Evolutionary conservation across 805 yeast species (phyloP), one percentile per base, ranked within the genome.

Genomic region (Yamadazyma scolyti): DNA sequence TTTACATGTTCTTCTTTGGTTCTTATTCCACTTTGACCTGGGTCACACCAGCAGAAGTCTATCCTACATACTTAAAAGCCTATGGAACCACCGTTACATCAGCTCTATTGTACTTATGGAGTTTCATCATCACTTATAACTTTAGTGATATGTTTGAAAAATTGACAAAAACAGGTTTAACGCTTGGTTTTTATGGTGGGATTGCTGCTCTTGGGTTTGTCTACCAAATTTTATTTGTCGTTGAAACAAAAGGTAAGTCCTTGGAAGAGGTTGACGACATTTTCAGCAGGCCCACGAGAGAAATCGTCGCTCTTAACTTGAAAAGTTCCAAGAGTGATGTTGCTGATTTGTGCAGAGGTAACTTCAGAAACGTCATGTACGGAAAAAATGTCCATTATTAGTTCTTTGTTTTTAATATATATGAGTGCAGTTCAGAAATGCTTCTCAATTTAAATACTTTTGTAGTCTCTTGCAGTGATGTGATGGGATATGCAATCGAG

Each of bases 171-270:
- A 74, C 81, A 16, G 84, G 86, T 17, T 62, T 79, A 41, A 68
- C 78, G 5, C 54, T 77, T 28, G 84, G 84, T 0, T 79, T 79
- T 66, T 79, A 75, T 46, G 84, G 82, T 29, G 83, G 82, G 27
- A 68, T 79, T 46, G 81, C 82, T 1, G 68, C 73, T 34, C 34
- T 77, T 17, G 83, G 81, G 32, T 56, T 71, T 44, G 45, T 73
- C 31, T 73, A 73, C 52, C 79, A 73, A 52, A 13, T 24, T 15
- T 12, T 24, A 8, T 73, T 76, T 56, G 76, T 78, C 73, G 84
- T 82, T 22, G 87, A 81, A 58, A 80, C 87, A 20, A 79, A 79
- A 58, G 79, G 73, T 45, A 75, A 72, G 58, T 76, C 86, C 9
- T 67, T 80, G 50, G 88, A 80, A 58, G 86, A 80, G 56, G 74